Evolutionary conservation across 2,329 filamentous ascomycete genomes (phyloP), one percentile per base, ranked within the genome.

Genomic region (Exophiala oligosperma): DNA sequence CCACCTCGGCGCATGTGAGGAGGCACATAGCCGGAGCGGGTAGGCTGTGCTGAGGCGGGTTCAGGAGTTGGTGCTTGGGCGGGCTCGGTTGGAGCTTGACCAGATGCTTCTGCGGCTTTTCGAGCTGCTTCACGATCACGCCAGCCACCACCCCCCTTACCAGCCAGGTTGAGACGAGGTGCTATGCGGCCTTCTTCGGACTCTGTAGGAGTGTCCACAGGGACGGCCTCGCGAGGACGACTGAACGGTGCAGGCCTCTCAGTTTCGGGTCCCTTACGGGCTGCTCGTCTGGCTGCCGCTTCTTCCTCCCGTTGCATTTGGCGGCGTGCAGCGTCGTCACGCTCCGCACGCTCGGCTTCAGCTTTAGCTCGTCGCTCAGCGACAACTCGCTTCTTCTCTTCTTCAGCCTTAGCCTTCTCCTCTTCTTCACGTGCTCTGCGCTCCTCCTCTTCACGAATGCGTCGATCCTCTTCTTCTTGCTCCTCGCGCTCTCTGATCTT

Each of bases 221-320:
- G 71, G 60, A 69, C 61, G 63, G 70, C 52, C 61, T 64, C 62
- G 51, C 74, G 60, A 71, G 75, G 65, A 24, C 62, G 62, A 32
- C 59, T 51, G 47, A 64, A 62, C 62, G 71, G 68, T 35, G 32
- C 40, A 17, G 54, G 26, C 21, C 54, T 43, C 12, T 52, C 38
- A n/a, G 54, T 64, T 71, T 73, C 63, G 72, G 74, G 44, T 68
- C 83, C 83, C 75, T 84, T 90, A 73, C 85, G 85, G 59, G 82
- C 87, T 69, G 81, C 84, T 73, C 84, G 85, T 67, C 89, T 85
- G 65, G 88, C 89, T 75, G 92, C 85, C 14, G 91, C 92, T 74
- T 96, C 92, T 68, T 94, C 92, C 74, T 96, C 92, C 73, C 90
- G 87, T 71, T 91, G 84, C 67, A 85, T 86, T 76, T 97, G 93